Evolutionary conservation across 1,139 yeast species (phyloP).

Genomic region (Nakaseomyces glabratus): DNA sequence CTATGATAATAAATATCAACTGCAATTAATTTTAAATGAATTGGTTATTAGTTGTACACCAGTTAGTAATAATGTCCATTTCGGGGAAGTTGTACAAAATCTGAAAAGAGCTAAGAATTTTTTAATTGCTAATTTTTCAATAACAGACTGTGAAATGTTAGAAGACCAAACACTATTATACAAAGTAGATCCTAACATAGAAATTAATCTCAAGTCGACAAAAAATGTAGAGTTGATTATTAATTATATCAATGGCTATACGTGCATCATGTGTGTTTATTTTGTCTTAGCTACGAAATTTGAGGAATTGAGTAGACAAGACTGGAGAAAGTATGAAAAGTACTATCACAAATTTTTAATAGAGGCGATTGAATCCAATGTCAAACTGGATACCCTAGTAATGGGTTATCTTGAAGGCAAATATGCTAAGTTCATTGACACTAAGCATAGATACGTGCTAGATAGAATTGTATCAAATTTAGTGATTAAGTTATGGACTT

Average conservation of each 20-base stretch:
- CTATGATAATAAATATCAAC: conserved; percentile 14
- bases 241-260: conserved; percentile 11
- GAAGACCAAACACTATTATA: no score
- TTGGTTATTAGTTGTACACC: conserved; percentile 12
- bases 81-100: conserved; percentile 11
- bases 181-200: no score
- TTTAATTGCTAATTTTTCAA: conserved; percentile 3
- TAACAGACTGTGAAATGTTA: no score
- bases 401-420: conserved; percentile 10
- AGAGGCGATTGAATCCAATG: conserved; percentile 8
- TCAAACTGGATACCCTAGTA: conserved; percentile 8
- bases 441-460: conserved; percentile 11
- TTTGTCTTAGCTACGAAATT: conserved; percentile 12
- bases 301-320: conserved; percentile 10
- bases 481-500: conserved; percentile 13
- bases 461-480: conserved; percentile 12
- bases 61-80: conserved; percentile 6
- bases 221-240: conserved; percentile 11
- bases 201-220: no score
- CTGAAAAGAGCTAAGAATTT: conserved; percentile 8
- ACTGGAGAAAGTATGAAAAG: conserved; percentile 9
- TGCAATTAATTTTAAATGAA: conserved; percentile 13
- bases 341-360: conserved; percentile 12
- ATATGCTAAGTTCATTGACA: conserved; percentile 7
- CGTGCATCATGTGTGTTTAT: conserved; percentile 10